Conservation (phyloP, 75 land plant species). For the Larix kaempferi region DNA sequence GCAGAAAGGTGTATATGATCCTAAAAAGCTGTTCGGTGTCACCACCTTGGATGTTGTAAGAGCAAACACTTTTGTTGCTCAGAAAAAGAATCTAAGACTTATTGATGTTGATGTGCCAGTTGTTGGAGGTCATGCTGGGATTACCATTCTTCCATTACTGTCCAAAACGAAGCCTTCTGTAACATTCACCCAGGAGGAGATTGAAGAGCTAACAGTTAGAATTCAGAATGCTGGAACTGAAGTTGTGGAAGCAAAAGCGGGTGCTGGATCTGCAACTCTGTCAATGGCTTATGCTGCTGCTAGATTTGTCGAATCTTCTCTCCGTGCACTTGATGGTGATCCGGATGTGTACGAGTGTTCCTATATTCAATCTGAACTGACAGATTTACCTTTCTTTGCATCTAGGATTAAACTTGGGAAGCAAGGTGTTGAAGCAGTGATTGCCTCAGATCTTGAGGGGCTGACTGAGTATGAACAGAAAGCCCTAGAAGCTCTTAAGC, state of each 20-base stretch:
- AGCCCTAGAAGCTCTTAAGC: slow-evolving; percentile 62
- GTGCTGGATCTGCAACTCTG: slow-evolving; percentile 96
- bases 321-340: slow-evolving; percentile 87
- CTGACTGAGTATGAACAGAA: slow-evolving; percentile 73
- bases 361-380: slow-evolving; percentile 70
- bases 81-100: slow-evolving; percentile 24
- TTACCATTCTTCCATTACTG: slow-evolving; percentile 92
- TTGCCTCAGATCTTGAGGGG: slow-evolving; percentile 45
- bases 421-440: slow-evolving; percentile 73
- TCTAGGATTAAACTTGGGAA: slow-evolving; percentile 82
- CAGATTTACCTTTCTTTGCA: slow-evolving; percentile 91
- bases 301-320: slow-evolving; percentile 86
- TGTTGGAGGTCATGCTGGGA: slow-evolving; percentile 97
- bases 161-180: slow-evolving; percentile 57
- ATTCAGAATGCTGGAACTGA: slow-evolving; percentile 99
- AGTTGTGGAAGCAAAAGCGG: slow-evolving; percentile 99
- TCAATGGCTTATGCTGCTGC: slow-evolving; percentile 94
- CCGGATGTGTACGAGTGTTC: slow-evolving; percentile 78
- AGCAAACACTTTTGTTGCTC: slow-evolving; percentile 94
- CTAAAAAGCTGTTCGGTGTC: slow-evolving; percentile 91
- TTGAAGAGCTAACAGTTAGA: slow-evolving; percentile 84
- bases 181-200: slow-evolving; percentile 58
- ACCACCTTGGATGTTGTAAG: slow-evolving; percentile 97
- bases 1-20: slow-evolving; percentile 79
- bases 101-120: slow-evolving; percentile 96